Percentiles rank a stretch among this genome's conserved stretches.
Evolutionary conservation across 176 grass and related monocot species (phyloP).

Genomic region (Zea luxurians): DNA sequence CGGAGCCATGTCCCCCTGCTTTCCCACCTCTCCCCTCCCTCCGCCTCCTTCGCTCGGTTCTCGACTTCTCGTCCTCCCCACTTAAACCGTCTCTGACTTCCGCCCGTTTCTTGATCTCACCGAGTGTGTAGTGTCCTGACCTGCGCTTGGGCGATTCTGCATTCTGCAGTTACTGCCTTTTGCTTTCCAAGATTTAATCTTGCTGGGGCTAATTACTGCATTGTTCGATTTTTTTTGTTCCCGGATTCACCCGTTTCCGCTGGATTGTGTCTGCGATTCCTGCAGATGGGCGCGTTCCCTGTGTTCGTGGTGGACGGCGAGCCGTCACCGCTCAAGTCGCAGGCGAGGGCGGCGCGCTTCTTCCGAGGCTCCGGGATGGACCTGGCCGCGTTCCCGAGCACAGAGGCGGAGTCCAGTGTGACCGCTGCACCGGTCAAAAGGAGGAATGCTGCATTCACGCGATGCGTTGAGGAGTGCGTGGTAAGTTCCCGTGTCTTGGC

Average conservation of each 20-base stretch:
- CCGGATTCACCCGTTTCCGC: background rate
- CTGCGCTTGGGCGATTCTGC: background rate
- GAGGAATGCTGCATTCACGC: slow-evolving; percentile 52
- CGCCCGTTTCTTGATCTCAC: slow-evolving; percentile 1
- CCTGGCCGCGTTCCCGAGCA: slow-evolving; percentile 45
- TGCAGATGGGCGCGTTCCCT: slow-evolving; percentile 87
- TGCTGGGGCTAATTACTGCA: no score
- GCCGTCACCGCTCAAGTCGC: slow-evolving; percentile 77
- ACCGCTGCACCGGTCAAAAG: slow-evolving; percentile 35
- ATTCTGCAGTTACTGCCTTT: background rate
- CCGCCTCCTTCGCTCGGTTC: background rate
- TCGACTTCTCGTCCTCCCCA: no score
- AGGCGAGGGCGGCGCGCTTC: slow-evolving; percentile 86
- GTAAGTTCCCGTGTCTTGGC: slow-evolving; percentile 25
- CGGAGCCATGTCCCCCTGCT: background rate
- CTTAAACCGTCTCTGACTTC: background rate
- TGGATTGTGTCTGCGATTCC: slow-evolving; percentile 13
- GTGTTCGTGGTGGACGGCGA: slow-evolving; percentile 88
- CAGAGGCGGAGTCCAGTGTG: slow-evolving; percentile 24
- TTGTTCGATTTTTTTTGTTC: background rate
- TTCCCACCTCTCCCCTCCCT: background rate
- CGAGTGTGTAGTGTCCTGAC: no score
- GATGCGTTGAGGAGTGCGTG: slow-evolving; percentile 61
- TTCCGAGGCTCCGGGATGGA: slow-evolving; percentile 68
- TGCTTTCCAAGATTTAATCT: slow-evolving; percentile 14